phyloP scores from a whole-genome alignment of 306 rosid genomes.

The Rosa chinensis region DNA sequence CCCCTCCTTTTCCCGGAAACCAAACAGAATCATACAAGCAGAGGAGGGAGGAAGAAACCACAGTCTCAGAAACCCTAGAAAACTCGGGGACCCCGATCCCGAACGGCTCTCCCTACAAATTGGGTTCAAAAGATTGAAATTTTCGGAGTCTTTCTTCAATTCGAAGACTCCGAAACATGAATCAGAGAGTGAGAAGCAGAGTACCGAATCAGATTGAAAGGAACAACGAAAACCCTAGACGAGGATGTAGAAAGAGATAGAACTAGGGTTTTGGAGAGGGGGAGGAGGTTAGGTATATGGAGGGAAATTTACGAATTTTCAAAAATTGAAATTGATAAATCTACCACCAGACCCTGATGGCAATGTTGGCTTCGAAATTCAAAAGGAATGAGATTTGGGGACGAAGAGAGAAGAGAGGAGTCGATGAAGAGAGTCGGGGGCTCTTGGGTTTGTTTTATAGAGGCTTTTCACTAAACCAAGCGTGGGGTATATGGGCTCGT shows the following conservation, averaged over 20 bases:
- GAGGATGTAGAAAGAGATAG: neutral
- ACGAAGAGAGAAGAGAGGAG: neutral
- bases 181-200: neutral
- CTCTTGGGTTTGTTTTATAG: slow-evolving; percentile 34
- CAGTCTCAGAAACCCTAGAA: slow-evolving; percentile 18
- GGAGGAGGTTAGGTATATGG: slow-evolving; percentile 11
- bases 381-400: slow-evolving; percentile 12
- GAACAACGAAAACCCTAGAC: neutral
- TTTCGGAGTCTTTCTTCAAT: slow-evolving; percentile 12
- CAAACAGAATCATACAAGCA: slow-evolving; percentile 7
- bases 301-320: slow-evolving; percentile 27
- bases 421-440: slow-evolving; percentile 1
- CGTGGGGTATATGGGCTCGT: neutral
- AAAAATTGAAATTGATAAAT: neutral
- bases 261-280: slow-evolving; percentile 24
- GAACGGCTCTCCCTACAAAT: neutral
- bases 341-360: slow-evolving; percentile 28
- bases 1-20: neutral
- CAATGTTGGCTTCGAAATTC: slow-evolving; percentile 5
- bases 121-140: neutral
- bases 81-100: neutral
- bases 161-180: slow-evolving; percentile 12
- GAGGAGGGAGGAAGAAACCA: neutral
- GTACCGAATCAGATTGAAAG: neutral
- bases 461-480: neutral